These are phyloP conservation scores for Aspergillus novoparasiticus DNA, from an alignment of 2,329 filamentous ascomycete species.

Conservation along the genomic window DNA sequence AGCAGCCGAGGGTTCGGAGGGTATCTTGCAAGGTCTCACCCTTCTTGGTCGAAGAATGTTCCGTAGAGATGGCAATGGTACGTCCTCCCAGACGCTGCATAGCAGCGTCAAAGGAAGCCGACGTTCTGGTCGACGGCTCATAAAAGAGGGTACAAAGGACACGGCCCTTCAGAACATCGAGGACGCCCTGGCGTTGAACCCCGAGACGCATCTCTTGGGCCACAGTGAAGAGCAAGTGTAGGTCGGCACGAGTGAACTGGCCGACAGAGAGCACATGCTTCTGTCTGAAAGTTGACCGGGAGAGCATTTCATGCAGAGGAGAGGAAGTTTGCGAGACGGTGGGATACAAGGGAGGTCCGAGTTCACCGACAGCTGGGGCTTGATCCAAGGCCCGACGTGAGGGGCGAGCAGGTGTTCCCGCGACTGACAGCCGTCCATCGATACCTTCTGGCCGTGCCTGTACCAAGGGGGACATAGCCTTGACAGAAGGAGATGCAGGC, in stretches of 20 bases:
- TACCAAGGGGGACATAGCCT: slow-evolving; percentile 49
- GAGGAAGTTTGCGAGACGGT: slow-evolving; percentile 58
- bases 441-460: slow-evolving; percentile 40
- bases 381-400: slow-evolving; percentile 30
- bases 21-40: slow-evolving; percentile 93
- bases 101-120: slow-evolving; percentile 91
- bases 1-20: slow-evolving; percentile 89
- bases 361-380: slow-evolving; percentile 35
- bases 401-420: slow-evolving; percentile 40
- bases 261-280: slow-evolving; percentile 89
- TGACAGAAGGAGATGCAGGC: slow-evolving; percentile 60
- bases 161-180: slow-evolving; percentile 82
- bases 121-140: slow-evolving; percentile 94
- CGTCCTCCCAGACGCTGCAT: slow-evolving; percentile 97
- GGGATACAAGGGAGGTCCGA: slow-evolving; percentile 43
- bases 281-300: slow-evolving; percentile 83
- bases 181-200: slow-evolving; percentile 86
- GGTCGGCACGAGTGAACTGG: slow-evolving; percentile 82
- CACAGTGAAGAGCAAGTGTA: slow-evolving; percentile 93
- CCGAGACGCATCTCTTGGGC: slow-evolving; percentile 97
- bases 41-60: slow-evolving; percentile 87
- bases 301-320: slow-evolving; percentile 70
- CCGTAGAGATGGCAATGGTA: slow-evolving; percentile 78
- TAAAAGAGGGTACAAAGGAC: slow-evolving; percentile 94
- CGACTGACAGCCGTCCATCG: slow-evolving; percentile 41